phyloP scores from a whole-genome alignment of 2,329 filamentous ascomycete genomes.

The Triangularia setosa region DNA sequence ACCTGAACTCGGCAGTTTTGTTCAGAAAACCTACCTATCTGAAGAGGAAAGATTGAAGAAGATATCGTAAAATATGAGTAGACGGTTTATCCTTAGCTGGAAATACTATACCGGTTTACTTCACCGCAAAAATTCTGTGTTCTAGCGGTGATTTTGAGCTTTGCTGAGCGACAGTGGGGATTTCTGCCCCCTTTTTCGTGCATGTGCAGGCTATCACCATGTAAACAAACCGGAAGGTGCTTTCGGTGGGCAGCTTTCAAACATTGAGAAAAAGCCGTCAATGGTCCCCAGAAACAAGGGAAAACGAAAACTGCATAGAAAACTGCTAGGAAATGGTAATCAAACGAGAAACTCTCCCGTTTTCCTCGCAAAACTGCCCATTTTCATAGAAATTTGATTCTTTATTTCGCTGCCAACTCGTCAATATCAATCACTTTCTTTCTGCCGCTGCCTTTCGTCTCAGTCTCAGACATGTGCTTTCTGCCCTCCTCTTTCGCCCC shows the following conservation, averaged over 20 bases:
- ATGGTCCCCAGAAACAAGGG: neutral
- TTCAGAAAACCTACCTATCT: too few species aligned
- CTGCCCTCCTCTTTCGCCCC: too few species aligned
- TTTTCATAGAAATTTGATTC: neutral
- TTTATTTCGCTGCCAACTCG: neutral
- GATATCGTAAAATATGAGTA: too few species aligned
- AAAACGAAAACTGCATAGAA: neutral
- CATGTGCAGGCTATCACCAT: neutral
- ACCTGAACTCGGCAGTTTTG: too few species aligned
- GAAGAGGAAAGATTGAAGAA: too few species aligned
- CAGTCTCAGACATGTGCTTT: neutral
- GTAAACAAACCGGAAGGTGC: neutral
- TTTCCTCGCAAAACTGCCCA: neutral
- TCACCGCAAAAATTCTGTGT: too few species aligned
- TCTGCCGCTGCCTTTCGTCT: neutral
- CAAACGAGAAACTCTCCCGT: neutral
- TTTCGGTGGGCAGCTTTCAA: neutral
- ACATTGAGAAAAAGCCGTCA: neutral
- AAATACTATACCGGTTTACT: too few species aligned
- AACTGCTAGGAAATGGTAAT: neutral
- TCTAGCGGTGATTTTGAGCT: too few species aligned
- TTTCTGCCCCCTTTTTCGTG: neutral
- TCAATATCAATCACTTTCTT: neutral
- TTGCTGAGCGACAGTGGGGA: too few species aligned
- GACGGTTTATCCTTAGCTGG: too few species aligned